Evolutionary conservation across 106 monocot genomes (phyloP).

Genomic region (Allium sativum): DNA sequence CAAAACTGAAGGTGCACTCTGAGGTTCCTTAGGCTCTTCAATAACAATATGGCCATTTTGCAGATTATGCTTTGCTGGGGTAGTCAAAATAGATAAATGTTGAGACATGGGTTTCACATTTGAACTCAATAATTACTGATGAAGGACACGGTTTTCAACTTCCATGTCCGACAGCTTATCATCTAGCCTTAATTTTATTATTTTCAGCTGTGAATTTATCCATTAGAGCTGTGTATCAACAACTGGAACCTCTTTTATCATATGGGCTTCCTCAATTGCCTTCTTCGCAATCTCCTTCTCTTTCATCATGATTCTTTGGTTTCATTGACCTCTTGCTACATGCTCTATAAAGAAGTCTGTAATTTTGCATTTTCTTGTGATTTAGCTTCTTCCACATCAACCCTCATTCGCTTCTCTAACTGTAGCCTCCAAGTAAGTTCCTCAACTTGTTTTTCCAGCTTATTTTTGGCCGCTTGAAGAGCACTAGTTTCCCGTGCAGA

Average conservation of each 20-base stretch:
- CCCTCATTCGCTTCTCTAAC: too few relatives aligned
- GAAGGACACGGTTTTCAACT: slow-evolving; percentile 81
- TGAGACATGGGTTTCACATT: slow-evolving; percentile 58
- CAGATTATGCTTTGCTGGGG: slow-evolving; percentile 30
- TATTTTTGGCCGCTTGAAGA: slow-evolving; percentile 54
- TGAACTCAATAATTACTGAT: too few relatives aligned
- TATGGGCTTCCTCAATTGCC: slow-evolving; percentile 17
- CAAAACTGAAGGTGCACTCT: slow-evolving; percentile 39
- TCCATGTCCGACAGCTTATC: slow-evolving; percentile 71
- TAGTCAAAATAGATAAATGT: slow-evolving; percentile 17
- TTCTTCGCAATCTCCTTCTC: slow-evolving; percentile 25
- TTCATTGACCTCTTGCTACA: slow-evolving; percentile 25
- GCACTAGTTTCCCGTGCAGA: slow-evolving; percentile 68
- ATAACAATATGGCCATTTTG: slow-evolving; percentile 41
- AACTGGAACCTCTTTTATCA: slow-evolving; percentile 39
- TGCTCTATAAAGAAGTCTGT: slow-evolving; percentile 31
- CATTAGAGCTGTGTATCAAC: slow-evolving; percentile 42
- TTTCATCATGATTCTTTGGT: slow-evolving; percentile 23
- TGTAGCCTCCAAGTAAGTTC: slow-evolving; percentile 56
- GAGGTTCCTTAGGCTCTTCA: slow-evolving; percentile 50
- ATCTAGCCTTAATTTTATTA: slow-evolving; percentile 69
- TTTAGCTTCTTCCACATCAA: slow-evolving; percentile 70
- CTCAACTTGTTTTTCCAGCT: slow-evolving; percentile 65
- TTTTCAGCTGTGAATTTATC: slow-evolving; percentile 69
- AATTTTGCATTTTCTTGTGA: slow-evolving; percentile 60